Conservation (phyloP, 2,329 filamentous ascomycete genomes). For the Fusarium oligoseptatum region DNA sequence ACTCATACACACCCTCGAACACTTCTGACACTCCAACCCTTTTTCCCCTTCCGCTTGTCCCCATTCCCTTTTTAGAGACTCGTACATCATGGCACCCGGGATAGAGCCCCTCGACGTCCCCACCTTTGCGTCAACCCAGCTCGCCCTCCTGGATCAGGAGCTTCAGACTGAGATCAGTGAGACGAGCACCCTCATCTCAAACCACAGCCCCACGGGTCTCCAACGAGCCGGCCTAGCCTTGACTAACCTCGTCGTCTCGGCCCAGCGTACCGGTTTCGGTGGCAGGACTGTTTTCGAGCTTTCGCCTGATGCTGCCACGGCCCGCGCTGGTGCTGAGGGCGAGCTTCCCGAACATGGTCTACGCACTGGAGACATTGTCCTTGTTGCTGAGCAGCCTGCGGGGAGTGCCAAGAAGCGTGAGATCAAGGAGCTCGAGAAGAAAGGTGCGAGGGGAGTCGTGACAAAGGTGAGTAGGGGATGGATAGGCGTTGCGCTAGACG, state of each 20-base stretch:
- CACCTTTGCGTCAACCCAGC: slow-evolving; percentile 78
- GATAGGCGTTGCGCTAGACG: slow-evolving; percentile 78
- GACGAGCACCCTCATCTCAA: slow-evolving; percentile 75
- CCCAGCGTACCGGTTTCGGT: slow-evolving; percentile 88
- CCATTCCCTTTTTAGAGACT: not conserved
- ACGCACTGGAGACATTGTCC: slow-evolving; percentile 81
- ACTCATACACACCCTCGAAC: slow-evolving; percentile 16
- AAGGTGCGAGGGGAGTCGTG: slow-evolving; percentile 78
- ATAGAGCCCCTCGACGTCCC: slow-evolving; percentile 69
- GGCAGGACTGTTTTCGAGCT: slow-evolving; percentile 93
- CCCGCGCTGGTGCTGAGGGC: slow-evolving; percentile 54
- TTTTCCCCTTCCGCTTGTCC: not conserved
- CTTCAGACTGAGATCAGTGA: slow-evolving; percentile 79
- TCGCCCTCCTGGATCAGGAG: slow-evolving; percentile 78
- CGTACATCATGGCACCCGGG: slow-evolving; percentile 52
- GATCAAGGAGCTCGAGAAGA: slow-evolving; percentile 77
- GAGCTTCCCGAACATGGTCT: slow-evolving; percentile 82
- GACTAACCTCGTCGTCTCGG: slow-evolving; percentile 78
- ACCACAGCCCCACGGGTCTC: slow-evolving; percentile 76
- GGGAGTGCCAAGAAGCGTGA: slow-evolving; percentile 80
- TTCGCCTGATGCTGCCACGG: slow-evolving; percentile 76
- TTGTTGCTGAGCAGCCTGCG: slow-evolving; percentile 80
- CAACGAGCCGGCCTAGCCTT: slow-evolving; percentile 84
- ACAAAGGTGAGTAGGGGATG: slow-evolving; percentile 70
- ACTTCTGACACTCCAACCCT: slow-evolving; percentile 7